Percentiles rank a stretch among this genome's conserved stretches.
phyloP scores from a whole-genome alignment of 495 filamentous ascomycete species.

The Symbiotaphrina buchneri region DNA sequence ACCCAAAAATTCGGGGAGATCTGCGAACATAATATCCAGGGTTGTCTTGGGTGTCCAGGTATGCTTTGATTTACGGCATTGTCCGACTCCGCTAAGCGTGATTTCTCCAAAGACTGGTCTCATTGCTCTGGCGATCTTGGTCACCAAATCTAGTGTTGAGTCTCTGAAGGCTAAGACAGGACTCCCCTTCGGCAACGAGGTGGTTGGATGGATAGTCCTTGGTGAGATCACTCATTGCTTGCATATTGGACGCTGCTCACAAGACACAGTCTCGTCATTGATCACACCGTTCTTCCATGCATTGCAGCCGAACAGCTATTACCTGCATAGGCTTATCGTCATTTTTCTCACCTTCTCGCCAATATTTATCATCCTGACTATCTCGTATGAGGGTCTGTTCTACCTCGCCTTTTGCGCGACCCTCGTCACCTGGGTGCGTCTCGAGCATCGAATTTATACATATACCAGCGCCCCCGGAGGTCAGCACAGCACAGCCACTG shows the following conservation, averaged over 20 bases:
- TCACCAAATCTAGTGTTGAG: conserved; percentile 61
- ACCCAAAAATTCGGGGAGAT: conserved; percentile 2
- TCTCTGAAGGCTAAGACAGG: conserved; percentile 74
- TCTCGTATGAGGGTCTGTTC: conserved; percentile 94
- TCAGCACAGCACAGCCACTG: background rate
- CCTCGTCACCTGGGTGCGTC: conserved; percentile 70
- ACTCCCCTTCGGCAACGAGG: conserved; percentile 74
- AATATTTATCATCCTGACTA: conserved; percentile 86
- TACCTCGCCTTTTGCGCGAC: conserved; percentile 75
- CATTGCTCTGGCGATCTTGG: conserved; percentile 57
- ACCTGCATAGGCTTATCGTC: conserved; percentile 71
- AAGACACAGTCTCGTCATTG: conserved; percentile 40
- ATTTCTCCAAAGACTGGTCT: conserved; percentile 38
- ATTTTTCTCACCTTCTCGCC: conserved; percentile 89
- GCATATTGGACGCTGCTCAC: background rate
- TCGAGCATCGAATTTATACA: conserved; percentile 61
- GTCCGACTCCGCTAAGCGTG: background rate
- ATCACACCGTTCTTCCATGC: conserved; percentile 62
- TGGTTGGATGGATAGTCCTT: conserved; percentile 68
- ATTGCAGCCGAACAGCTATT: conserved; percentile 63
- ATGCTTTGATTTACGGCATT: conserved; percentile 4
- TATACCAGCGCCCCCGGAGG: conserved; percentile 16
- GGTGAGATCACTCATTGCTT: conserved; percentile 23
- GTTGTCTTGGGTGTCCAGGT: conserved; percentile 34
- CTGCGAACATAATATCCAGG: conserved; percentile 11